Evolutionary conservation across 192 early-diverging fungal species (phyloP).

Genomic region (Coemansia sp.): DNA sequence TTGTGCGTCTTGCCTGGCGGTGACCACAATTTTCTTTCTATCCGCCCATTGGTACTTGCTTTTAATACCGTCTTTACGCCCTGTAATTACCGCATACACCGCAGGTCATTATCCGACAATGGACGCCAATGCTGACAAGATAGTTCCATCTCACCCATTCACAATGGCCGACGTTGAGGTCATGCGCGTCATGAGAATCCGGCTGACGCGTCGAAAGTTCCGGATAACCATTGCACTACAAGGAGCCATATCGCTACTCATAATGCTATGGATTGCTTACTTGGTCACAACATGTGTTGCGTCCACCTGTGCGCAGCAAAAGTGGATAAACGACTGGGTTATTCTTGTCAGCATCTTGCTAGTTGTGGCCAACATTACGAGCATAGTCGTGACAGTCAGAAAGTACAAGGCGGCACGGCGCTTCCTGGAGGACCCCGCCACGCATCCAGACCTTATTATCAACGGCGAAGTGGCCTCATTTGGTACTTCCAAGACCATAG

Average conservation of each 20-base stretch:
- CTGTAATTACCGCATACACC: background rate
- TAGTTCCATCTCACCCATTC: constrained; percentile 44
- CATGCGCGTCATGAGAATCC: constrained; percentile 56
- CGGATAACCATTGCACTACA: constrained; percentile 36
- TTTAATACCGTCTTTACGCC: background rate
- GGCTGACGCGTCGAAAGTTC: constrained; percentile 47
- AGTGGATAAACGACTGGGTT: constrained; percentile 53
- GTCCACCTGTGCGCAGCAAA: constrained; percentile 17
- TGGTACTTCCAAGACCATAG: background rate
- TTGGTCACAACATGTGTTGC: constrained; percentile 26
- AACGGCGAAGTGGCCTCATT: constrained; percentile 29
- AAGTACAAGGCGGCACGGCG: constrained; percentile 38
- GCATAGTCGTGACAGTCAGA: constrained; percentile 40
- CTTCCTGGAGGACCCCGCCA: constrained; percentile 45
- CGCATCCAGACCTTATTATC: constrained; percentile 52
- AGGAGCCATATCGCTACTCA: constrained; percentile 30
- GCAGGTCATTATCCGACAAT: constrained; percentile 1
- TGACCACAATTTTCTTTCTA: background rate
- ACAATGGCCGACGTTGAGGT: constrained; percentile 52
- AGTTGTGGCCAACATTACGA: constrained; percentile 32
- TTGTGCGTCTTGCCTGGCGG: background rate
- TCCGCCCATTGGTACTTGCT: background rate
- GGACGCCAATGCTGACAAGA: constrained; percentile 18
- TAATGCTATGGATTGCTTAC: constrained; percentile 40
- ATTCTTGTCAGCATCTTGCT: constrained; percentile 44